These are phyloP conservation scores for Helotiales sp. DNA, from an alignment of 2,329 filamentous ascomycete species.

Conservation along the genomic window DNA sequence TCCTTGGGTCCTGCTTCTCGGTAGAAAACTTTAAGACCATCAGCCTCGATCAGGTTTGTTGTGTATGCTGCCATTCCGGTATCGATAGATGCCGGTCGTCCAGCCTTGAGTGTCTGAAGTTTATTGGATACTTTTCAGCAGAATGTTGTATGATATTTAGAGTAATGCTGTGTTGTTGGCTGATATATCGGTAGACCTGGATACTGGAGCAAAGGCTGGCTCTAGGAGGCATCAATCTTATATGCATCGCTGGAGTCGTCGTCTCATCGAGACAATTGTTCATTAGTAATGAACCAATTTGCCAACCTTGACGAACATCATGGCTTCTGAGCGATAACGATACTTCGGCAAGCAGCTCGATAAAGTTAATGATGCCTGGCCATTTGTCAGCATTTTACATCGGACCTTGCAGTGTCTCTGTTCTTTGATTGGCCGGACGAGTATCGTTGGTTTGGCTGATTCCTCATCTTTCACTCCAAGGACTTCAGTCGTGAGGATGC, in stretches of 20 bases:
- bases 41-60: conserved; percentile 28
- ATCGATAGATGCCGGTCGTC: not conserved
- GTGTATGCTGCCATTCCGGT: conserved; percentile 17
- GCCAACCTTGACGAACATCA: not conserved
- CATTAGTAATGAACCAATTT: too few relatives aligned
- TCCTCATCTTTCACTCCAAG: not conserved
- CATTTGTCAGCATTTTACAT: not conserved
- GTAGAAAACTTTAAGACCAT: conserved; percentile 44
- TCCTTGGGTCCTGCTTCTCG: conserved; percentile 36
- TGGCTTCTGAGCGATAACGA: not conserved
- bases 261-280: not conserved
- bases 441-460: not conserved
- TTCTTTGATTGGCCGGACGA: not conserved
- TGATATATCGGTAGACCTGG: not conserved
- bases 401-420: not conserved
- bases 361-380: not conserved
- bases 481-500: not conserved
- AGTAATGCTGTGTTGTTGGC: too few relatives aligned
- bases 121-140: too few relatives aligned
- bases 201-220: not conserved
- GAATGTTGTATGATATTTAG: too few relatives aligned
- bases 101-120: not conserved
- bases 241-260: not conserved
- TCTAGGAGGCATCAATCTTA: not conserved
- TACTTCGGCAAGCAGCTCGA: not conserved